Evolutionary conservation across 805 yeast species (phyloP).

Genomic region (Vanderwaltozyma yarrowii): DNA sequence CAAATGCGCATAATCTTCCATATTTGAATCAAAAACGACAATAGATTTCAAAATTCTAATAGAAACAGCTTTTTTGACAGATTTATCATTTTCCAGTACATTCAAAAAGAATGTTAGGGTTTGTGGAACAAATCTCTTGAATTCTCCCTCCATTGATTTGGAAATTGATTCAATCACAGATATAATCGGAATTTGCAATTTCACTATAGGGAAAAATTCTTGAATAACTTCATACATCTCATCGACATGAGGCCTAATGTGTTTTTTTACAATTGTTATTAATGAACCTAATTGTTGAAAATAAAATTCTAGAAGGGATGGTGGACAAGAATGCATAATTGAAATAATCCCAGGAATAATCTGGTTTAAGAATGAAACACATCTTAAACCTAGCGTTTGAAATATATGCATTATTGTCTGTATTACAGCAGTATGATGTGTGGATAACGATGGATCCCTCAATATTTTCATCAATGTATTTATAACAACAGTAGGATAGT

Average conservation of each 20-base stretch:
- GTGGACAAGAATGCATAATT: conserved; percentile 77
- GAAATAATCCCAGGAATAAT: conserved; percentile 79
- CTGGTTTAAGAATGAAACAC: conserved; percentile 81
- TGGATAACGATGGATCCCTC: conserved; percentile 72
- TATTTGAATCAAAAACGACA: conserved; percentile 75
- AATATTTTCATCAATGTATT: conserved; percentile 73
- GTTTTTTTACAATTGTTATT: conserved; percentile 76
- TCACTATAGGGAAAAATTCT: conserved; percentile 55
- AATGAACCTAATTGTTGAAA: conserved; percentile 80
- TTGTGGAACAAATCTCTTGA: conserved; percentile 71
- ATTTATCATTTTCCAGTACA: conserved; percentile 63
- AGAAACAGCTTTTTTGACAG: conserved; percentile 50
- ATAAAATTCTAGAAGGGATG: conserved; percentile 71
- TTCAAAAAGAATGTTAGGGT: conserved; percentile 67
- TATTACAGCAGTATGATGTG: conserved; percentile 86
- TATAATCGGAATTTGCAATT: conserved; percentile 69
- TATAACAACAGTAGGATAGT: conserved; percentile 91
- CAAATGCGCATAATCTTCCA: conserved; percentile 82
- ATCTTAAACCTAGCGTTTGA: conserved; percentile 77
- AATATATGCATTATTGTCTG: conserved; percentile 89
- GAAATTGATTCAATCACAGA: conserved; percentile 77
- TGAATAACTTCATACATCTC: conserved; percentile 66
- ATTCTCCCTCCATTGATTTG: conserved; percentile 82
- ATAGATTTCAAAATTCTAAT: conserved; percentile 70
- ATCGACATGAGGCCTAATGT: conserved; percentile 71